These are phyloP conservation scores for Pseudoscleropodium purum DNA, from an alignment of 225 moss, liverwort and hornwort genomes.

Conservation along the genomic window DNA sequence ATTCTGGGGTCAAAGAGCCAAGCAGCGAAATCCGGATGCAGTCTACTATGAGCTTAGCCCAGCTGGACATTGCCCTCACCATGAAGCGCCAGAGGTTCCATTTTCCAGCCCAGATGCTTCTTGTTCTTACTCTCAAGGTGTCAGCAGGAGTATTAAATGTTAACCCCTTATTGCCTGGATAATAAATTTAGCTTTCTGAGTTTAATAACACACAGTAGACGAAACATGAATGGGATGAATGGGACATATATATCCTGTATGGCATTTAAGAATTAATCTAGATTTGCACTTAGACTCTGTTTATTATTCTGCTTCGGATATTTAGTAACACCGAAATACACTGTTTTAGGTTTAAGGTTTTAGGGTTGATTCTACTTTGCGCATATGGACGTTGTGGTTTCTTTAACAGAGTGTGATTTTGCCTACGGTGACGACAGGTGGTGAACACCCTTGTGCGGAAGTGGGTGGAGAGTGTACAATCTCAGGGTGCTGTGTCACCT, in stretches of 20 bases:
- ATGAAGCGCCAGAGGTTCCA: constrained; percentile 44
- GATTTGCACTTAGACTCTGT: not conserved
- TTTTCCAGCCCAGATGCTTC: not conserved
- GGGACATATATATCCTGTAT: not conserved
- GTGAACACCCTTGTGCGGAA: constrained; percentile 24
- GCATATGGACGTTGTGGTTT: not conserved
- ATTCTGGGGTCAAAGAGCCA: constrained; percentile 43
- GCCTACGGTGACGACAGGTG: constrained; percentile 1
- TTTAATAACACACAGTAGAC: not conserved
- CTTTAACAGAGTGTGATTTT: not conserved
- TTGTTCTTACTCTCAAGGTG: not conserved
- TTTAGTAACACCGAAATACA: not conserved
- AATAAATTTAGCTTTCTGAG: not conserved
- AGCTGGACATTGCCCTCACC: constrained; percentile 54
- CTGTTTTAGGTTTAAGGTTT: not conserved
- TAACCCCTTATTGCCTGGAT: not conserved
- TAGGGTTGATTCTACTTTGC: not conserved
- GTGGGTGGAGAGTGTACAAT: constrained; percentile 38
- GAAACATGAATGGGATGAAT: not conserved
- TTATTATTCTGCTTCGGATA: not conserved
- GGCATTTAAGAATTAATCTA: not conserved
- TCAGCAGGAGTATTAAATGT: not conserved
- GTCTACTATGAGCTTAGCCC: constrained; percentile 46
- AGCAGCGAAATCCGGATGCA: constrained; percentile 33
- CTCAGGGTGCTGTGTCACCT: constrained; percentile 13